phyloP scores from a whole-genome alignment of 345 rosid genomes.

The Rhodomyrtus tomentosa region DNA sequence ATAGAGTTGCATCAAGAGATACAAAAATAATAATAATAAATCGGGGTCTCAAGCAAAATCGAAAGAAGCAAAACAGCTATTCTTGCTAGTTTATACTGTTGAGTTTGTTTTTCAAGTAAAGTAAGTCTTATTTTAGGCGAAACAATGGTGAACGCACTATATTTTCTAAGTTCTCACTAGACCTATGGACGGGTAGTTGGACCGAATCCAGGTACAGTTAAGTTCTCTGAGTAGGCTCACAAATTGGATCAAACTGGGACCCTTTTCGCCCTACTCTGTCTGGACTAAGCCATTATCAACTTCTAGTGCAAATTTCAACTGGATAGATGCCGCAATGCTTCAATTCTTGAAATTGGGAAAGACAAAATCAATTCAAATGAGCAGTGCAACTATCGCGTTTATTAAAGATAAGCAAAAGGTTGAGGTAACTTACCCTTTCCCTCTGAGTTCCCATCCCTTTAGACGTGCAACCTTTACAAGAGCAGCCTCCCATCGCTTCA shows the following conservation, averaged over 20 bases:
- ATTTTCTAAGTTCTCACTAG: not conserved
- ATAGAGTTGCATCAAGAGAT: not conserved
- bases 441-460: not conserved
- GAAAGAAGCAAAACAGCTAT: not conserved
- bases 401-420: not conserved
- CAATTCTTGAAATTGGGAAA: not conserved
- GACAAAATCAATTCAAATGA: not conserved
- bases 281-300: not conserved
- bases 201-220: not conserved
- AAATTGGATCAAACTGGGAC: not conserved
- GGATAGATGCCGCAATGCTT: not conserved
- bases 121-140: too few species aligned
- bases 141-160: not conserved
- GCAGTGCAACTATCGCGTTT: not conserved
- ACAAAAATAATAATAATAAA: not conserved
- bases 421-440: not conserved
- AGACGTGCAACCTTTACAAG: not conserved
- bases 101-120: not conserved
- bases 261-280: not conserved
- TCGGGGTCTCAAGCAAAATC: not conserved
- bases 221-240: not conserved
- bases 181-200: not conserved
- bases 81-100: not conserved
- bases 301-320: not conserved
- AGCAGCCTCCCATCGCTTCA: not conserved